Base-by-base conservation (phyloP, 1,139 yeast genomes). In the Yamadazyma mexicana region DNA sequence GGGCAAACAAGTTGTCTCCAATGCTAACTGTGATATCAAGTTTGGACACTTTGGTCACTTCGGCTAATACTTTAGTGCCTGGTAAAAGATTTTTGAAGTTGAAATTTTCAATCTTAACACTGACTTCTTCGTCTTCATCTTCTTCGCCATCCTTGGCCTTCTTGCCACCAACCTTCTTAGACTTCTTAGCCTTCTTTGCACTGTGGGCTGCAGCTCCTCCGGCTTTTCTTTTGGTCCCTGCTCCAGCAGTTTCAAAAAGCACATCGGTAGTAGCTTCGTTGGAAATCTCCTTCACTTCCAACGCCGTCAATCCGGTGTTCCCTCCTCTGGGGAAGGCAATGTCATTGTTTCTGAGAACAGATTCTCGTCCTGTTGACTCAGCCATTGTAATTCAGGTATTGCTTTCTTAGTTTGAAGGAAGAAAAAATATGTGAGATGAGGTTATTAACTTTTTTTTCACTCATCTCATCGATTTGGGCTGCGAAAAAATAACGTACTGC, bases 251-350 rank as follows among this genome's bases (percentile, higher is more conserved):
- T 52, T 79, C 91, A 51, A 86, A 86, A 40, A 87, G 69, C 20
- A 87, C 95, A 67, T 92, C 98, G 51, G 78, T 78, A 24, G 91
- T 82, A 33, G 94, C 98, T 61, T 92, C 96, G 56, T 88, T 89
- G 30, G 96, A 83, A 40, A 91, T 94, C 58, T 89, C 95, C 60
- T 89, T 89, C 51, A 88, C 81, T 64, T 92, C 99, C 50, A 92
- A 67, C 4, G 98, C 91, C 2, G 96, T 80, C 59, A 91, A 75
- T 14, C 82, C 87, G 17, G 91, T 77, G 9, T 86, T 79, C 40
- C 97, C 97, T 53, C 98, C 98, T 79, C 99, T 83, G 37, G 98
- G 98, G 58, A 92, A 92, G 15, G 95, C 79, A 39, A 81, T 76
- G 48, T 86, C 94, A 47, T 72, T 76, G 45, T 69, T 68, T 43